Evolutionary conservation across 2,329 filamentous ascomycete genomes (phyloP).

Genomic region (Diaporthe vexans): DNA sequence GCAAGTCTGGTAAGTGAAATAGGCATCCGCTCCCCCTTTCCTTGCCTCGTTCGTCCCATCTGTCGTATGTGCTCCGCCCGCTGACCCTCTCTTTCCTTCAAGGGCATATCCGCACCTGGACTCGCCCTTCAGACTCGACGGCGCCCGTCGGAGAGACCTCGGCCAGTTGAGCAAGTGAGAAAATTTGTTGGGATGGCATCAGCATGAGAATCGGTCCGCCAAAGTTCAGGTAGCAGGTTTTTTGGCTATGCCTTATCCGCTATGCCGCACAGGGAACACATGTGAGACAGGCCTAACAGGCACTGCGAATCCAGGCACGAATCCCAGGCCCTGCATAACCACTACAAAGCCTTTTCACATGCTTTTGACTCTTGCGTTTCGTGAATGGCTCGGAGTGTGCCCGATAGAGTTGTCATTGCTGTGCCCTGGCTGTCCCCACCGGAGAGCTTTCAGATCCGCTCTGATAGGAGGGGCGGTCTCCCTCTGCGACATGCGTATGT

Average conservation of each 20-base stretch:
- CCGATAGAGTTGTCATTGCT: slow-evolving; percentile 37
- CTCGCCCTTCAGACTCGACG: slow-evolving; percentile 55
- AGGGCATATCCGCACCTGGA: slow-evolving; percentile 61
- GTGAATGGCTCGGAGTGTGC: slow-evolving; percentile 32
- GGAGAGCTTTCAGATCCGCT: neutral
- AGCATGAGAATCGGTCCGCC: slow-evolving; percentile 19
- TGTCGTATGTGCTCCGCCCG: slow-evolving; percentile 9
- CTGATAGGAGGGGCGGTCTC: neutral
- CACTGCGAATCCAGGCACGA: slow-evolving; percentile 17
- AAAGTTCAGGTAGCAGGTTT: slow-evolving; percentile 6
- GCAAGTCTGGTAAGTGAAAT: slow-evolving; percentile 81
- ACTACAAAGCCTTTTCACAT: slow-evolving; percentile 28
- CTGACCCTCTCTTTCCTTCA: slow-evolving; percentile 19
- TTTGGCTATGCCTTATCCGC: slow-evolving; percentile 7
- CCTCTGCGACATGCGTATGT: neutral
- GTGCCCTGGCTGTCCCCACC: slow-evolving; percentile 26
- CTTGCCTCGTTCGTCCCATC: neutral
- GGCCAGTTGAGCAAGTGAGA: slow-evolving; percentile 31
- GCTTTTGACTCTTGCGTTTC: slow-evolving; percentile 4
- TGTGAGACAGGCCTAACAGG: slow-evolving; percentile 5
- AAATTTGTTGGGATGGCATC: slow-evolving; percentile 27
- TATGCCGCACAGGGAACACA: slow-evolving; percentile 17
- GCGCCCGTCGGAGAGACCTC: slow-evolving; percentile 45
- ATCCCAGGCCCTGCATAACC: slow-evolving; percentile 35
- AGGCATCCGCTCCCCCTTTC: neutral